Evolutionary conservation across 1,139 yeast genomes (phyloP), one percentile per base, ranked within the genome.

Genomic region (Yamadazyma membranifaciens): DNA sequence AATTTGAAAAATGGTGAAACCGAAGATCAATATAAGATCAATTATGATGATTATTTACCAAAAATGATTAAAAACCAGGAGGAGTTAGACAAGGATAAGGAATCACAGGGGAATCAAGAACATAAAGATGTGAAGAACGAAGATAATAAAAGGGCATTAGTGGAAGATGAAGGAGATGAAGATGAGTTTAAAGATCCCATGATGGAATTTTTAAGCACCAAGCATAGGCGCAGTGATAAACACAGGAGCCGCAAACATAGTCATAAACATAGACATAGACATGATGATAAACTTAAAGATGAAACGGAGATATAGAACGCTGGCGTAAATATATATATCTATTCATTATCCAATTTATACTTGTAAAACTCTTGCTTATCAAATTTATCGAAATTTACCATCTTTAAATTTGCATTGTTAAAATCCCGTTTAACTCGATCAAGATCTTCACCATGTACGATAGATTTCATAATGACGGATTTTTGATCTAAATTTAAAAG

Each of bases 1-100:
- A 72, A 73, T 45, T 73, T 82, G 31, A 73, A 75, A 44, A 77
- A 70, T 10, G 78, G 71, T 6, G 79, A 77, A 39, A 73, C 65
- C 24, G 80, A 74, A 45, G 77, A 69, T 34, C 68, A 65, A 40
- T 69, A 58, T 49, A 40, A 48, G 45, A 55, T 73, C 4, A 63
- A 69, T 41, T 73, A 71, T 44, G 55, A 60, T 6, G 54, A 50
- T 15, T 46, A 48, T 13, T 47, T 50, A 13, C 52, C 51, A 13
- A 50, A 50, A 33, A 12, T 10, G n/a, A 35, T 35, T 11, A 14
- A 22, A 20, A 7, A 20, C 7, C 5, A 20, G 24, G 24, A 20
- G 7, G 24, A 20, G 7, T 7, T 20, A 20, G 24, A 20, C 5
- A 20, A 20, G 24, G 24, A 26, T 11, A 27, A 38, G 28, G 13